Evolutionary conservation across 148 eudicot species (phyloP), one percentile per base, ranked within the genome.

Genomic region (Salicornia ramosissima): DNA sequence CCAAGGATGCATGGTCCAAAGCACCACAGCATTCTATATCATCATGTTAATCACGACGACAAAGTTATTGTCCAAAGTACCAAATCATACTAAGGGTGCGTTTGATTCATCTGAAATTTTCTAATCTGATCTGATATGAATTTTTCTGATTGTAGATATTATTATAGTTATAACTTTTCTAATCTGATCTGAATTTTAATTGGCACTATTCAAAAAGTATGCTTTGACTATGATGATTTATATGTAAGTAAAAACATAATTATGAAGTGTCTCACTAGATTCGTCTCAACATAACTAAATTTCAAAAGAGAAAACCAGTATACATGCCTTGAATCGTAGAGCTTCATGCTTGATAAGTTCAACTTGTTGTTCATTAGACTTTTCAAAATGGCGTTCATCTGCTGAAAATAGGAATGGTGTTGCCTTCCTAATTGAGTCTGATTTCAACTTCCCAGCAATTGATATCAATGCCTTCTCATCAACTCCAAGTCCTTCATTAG

Each of bases 1-100:
- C 96, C 96, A 90, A 12, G 89, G 91, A 64, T 90, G 96, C 96
- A 88, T 90, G 6, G 86, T 77, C 85, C 88, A 83, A 4, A 86
- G 71, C 76, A 86, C 89, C 53, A 88, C 51, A 18, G 94, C 91
- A 58, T 74, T 79, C 96, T 90, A 45, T 4, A 61, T 28, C 58
- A 16, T 25, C 36, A 69, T 4, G 5, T 42, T 5, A 29, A 63
- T 28, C 24, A 42, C 25, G 14, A 28, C 56, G 11, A 51, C 3
- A 26, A 34, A 49, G 56, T 33, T 10, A 46, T 55, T 49, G 18
- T 47, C 14, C n/a, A n/a, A 65, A 24, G 65, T 28, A 39, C 5
- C 22, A 60, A 3, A 7, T 14, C 50, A 46, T 31, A 15, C 50
- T 46, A 15, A 14, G n/a, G n/a, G n/a, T n/a, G n/a, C n/a, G n/a